A percentile compares a stretch with the other conserved stretches of the same genome.
Conservation (phyloP, 75 land plant species). For the Pinus albicaulis region DNA sequence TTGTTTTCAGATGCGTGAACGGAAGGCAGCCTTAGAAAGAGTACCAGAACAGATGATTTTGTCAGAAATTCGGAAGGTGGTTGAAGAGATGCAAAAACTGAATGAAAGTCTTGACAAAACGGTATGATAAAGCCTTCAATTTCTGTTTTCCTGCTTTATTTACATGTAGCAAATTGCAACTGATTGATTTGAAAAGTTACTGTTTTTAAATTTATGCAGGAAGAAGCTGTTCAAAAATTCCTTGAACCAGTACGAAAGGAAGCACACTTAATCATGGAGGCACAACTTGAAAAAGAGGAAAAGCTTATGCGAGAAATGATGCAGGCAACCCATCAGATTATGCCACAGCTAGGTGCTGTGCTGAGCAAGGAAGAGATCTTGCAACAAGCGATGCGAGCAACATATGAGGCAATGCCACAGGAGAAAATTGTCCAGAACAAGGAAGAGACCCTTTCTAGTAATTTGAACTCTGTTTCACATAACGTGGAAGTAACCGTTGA, state of each 20-base stretch:
- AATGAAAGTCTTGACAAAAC: not conserved
- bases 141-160: not conserved
- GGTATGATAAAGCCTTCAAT: not conserved
- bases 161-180: not conserved
- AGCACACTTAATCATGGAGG: constrained; percentile 3
- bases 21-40: not conserved
- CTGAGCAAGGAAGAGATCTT: not conserved
- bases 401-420: not conserved
- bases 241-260: not conserved
- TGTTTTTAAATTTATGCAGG: not conserved
- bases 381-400: not conserved
- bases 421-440: constrained; percentile 8
- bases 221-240: constrained; percentile 5
- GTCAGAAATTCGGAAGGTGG: not conserved
- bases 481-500: not conserved
- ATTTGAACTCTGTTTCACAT: constrained; percentile 1
- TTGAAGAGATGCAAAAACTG: constrained; percentile 3
- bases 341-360: not conserved
- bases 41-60: constrained; percentile 1
- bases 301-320: not conserved
- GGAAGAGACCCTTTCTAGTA: not conserved
- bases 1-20: constrained; percentile 5
- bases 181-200: not conserved
- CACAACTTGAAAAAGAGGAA: constrained; percentile 10
- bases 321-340: not conserved